Base-by-base conservation (phyloP, 2,329 filamentous ascomycete genomes). In the Penicillium capsulatum region DNA sequence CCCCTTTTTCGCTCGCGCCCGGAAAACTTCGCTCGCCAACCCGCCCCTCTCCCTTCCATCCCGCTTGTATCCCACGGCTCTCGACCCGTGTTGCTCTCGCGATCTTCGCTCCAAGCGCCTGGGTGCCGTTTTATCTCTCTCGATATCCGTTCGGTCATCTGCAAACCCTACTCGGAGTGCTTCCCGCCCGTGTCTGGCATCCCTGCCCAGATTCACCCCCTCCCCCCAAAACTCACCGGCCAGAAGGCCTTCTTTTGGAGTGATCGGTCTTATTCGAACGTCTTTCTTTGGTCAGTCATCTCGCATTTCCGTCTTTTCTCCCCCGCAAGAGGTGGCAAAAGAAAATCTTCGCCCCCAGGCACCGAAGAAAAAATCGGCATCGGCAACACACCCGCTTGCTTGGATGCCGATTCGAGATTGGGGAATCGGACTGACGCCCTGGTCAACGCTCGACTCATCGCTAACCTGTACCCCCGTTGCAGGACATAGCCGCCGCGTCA, bases 401-500 rank as follows among this genome's bases (percentile, higher is more conserved):
- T 38, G 19, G 20, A 24, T 17, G 15, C 28, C 31, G 26, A 36
- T 34, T 31, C 19, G 16, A 31, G 17, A 38, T 46, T 40, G 40
- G 37, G 19, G 31, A 40, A 47, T 30, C 39, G 37, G 35, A 44
- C 42, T 44, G 36, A 26, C 34, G 27, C 34, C 38, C 28, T 38
- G 39, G 30, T 43, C 36, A 36, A 26, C 34, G 20, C 45, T 31
- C 24, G 37, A 45, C 28, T 13, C 27, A 36, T 55, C 37, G 22
- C 46, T 54, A 51, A 58, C 37, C 30, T 30, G 29, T 33, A 36
- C 39, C n/a, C 30, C 36, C 41, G 39, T 53, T 38, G 47, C 42
- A 64, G 61, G 48, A 47, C 40, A 60, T 62, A 61, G 49, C 44
- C 52, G 47, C 57, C 57, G 57, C 55, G 55, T 61, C 53, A 61